phyloP scores from a whole-genome alignment of 352 stramenopile species.

The Hyaloperonospora arabidopsidis region DNA sequence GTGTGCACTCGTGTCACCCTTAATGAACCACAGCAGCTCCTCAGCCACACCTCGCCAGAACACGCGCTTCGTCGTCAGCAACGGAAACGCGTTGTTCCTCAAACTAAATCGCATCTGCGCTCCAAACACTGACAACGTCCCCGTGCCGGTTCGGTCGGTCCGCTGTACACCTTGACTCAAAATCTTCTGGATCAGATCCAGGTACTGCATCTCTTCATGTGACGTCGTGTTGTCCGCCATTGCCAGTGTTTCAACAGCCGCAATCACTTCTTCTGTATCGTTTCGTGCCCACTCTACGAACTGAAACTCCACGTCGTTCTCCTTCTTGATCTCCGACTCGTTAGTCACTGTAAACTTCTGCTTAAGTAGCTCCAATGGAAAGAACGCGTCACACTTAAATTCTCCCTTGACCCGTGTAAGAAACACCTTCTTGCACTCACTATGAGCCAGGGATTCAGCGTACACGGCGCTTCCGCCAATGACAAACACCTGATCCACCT shows the following conservation, averaged over 20 bases:
- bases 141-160: constrained; percentile 96
- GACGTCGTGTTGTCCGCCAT: constrained; percentile 18
- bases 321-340: constrained; percentile 53
- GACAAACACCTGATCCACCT: constrained; percentile 92
- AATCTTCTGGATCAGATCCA: constrained; percentile 95
- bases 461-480: constrained; percentile 96
- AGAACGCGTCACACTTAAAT: constrained; percentile 90
- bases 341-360: constrained; percentile 39
- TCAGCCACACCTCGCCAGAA: constrained; percentile 99
- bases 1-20: constrained; percentile 94
- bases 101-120: constrained; percentile 95
- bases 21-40: constrained; percentile 99
- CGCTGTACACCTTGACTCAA: constrained; percentile 89
- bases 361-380: constrained; percentile 69
- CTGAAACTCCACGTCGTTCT: constrained; percentile 74
- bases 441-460: constrained; percentile 82
- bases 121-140: constrained; percentile 98
- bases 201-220: constrained; percentile 68
- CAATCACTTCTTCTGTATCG: constrained; percentile 16
- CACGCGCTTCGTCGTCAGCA: constrained; percentile 99
- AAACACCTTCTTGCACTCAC: constrained; percentile 82
- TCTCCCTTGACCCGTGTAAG: constrained; percentile 86
- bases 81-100: constrained; percentile 90
- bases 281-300: constrained; percentile 45
- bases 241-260: background rate